These are phyloP conservation scores for Monosporascus cannonballus DNA, from an alignment of 2,329 filamentous ascomycete species.

Conservation along the genomic window DNA sequence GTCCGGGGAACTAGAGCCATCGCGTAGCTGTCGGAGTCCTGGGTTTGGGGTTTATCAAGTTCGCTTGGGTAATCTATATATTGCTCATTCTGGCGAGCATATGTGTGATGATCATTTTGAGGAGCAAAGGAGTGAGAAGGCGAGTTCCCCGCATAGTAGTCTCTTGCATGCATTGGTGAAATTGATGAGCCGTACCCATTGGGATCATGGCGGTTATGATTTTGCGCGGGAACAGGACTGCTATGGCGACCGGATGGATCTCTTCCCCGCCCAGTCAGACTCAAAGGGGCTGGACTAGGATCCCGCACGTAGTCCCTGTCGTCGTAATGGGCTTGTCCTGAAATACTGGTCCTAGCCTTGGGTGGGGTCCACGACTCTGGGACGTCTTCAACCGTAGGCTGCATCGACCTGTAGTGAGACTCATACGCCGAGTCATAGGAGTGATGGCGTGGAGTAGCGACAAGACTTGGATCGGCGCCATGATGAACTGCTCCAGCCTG, in stretches of 20 bases:
- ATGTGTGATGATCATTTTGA: slow-evolving; percentile 20
- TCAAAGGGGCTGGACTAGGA: slow-evolving; percentile 39
- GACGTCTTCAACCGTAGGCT: slow-evolving; percentile 59
- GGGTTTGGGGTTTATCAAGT: slow-evolving; percentile 26
- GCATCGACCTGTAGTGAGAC: slow-evolving; percentile 45
- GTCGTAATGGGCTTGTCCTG: slow-evolving; percentile 25
- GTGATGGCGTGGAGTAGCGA: slow-evolving; percentile 37
- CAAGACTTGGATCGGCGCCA: slow-evolving; percentile 28
- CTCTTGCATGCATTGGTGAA: slow-evolving; percentile 27
- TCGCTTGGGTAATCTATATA: slow-evolving; percentile 29
- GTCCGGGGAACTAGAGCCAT: slow-evolving; percentile 48
- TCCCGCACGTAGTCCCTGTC: slow-evolving; percentile 34
- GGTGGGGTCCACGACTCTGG: slow-evolving; percentile 44
- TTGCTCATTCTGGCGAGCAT: slow-evolving; percentile 14
- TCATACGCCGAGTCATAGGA: slow-evolving; percentile 46
- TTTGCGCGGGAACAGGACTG: slow-evolving; percentile 14
- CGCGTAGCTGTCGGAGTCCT: slow-evolving; percentile 31
- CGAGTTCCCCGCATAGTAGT: slow-evolving; percentile 26
- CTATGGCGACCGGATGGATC: slow-evolving; percentile 25
- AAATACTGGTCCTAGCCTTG: slow-evolving; percentile 17
- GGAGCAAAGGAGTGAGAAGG: slow-evolving; percentile 18
- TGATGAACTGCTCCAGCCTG: slow-evolving; percentile 24
- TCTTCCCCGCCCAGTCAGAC: slow-evolving; percentile 31
- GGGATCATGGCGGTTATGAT: slow-evolving; percentile 22
- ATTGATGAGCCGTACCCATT: slow-evolving; percentile 24